A percentile compares a stretch with the other conserved stretches of the same genome.
Evolutionary conservation across 2,329 filamentous ascomycete genomes (phyloP).

Genomic region (Blastomyces silverae): DNA sequence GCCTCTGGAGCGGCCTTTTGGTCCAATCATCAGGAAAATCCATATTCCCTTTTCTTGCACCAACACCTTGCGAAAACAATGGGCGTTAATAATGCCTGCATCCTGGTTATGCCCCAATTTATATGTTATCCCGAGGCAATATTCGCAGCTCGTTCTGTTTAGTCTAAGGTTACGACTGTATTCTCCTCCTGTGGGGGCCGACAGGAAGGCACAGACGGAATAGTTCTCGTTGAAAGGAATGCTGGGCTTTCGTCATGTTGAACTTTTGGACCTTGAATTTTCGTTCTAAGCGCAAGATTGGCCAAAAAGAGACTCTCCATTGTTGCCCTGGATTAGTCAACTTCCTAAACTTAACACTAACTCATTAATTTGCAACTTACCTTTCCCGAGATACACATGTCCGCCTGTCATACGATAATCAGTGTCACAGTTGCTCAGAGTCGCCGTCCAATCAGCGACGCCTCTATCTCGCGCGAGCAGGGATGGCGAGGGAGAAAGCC

Average conservation of each 20-base stretch:
- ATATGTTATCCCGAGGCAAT: not conserved
- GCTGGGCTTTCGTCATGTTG: not conserved
- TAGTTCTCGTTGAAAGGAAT: not conserved
- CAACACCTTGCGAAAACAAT: not conserved
- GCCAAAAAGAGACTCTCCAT: not conserved
- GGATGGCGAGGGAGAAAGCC: not conserved
- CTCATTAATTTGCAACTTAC: too few species aligned
- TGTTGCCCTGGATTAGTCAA: not conserved
- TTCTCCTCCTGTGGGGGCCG: too few species aligned
- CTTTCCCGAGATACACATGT: slow-evolving; percentile 2
- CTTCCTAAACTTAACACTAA: too few species aligned
- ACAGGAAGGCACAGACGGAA: too few species aligned
- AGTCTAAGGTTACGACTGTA: too few species aligned
- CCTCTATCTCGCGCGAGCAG: not conserved
- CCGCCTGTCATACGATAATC: not conserved
- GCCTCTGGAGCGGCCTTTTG: not conserved
- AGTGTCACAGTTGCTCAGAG: not conserved
- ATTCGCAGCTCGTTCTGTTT: not conserved
- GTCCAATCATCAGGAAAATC: not conserved
- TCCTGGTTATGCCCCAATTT: not conserved
- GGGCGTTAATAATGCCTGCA: not conserved
- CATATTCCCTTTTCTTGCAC: not conserved
- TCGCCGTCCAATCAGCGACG: not conserved
- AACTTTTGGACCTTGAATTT: not conserved
- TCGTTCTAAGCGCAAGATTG: not conserved